Base-by-base conservation (phyloP, 1,284 basidiomycete species). In the Austroboletus rostrupii region DNA sequence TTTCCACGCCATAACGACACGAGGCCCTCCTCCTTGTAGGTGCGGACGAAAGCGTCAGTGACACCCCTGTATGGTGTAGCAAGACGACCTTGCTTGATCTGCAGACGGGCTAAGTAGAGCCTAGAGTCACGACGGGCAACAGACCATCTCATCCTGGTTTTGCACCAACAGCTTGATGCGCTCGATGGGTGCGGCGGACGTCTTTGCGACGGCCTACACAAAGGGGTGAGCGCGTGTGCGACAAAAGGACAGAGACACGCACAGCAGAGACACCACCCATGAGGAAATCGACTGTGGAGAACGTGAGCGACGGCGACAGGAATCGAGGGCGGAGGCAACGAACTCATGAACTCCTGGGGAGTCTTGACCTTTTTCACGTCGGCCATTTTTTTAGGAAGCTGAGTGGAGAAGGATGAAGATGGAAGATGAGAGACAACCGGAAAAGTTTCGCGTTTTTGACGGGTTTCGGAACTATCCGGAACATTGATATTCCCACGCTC, bases 121-220 rank as follows among this genome's bases (percentile, higher is more conserved):
- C 12, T 4, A n/a, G 11, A 40, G 19, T 42, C 13, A 39, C 21
- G 23, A 35, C 44, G 29, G 12, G 37, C 43, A 28, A 64, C 75
- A 17, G 28, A 86, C 87, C 89, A 92, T 92, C 77, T 91, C 89
- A 81, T 91, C 89, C 79, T 97, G 94, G 79, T 97, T 97, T 77
- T 97, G 94, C 61, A 97, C 90, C 70, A 97, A 79, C 68, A 97
- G 85, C 86, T 93, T 98, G 77, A 98, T 95, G 72, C 95, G 93
- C 85, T 98, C 95, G 69, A 98, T 97, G 77, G 96, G 95, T 57
- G 95, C 95, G 65, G 95, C 95, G 61, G 89, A 90, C 57, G 95
- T 97, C 84, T 98, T 98, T 53, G 95, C 89, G 72, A 97, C 92
- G 61, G 95, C 94, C 88, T 91, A 55, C 0, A 64, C 31, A 44